Evolutionary conservation across 2,329 filamentous ascomycete genomes (phyloP).

Genomic region (Periconia sp.): DNA sequence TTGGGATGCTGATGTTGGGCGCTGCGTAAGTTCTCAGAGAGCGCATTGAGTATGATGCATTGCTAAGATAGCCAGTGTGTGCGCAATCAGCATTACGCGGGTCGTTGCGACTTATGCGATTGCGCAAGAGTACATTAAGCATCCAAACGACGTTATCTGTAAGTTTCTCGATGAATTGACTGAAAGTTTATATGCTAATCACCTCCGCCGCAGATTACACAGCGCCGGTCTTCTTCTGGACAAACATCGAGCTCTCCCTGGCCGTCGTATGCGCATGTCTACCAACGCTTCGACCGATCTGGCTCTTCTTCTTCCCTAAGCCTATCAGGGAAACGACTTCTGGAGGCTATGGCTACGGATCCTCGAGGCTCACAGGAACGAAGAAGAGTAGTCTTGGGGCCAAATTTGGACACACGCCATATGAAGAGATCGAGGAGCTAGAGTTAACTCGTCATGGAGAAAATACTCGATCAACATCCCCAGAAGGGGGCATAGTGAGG

Average conservation of each 20-base stretch:
- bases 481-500: too few species aligned
- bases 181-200: not conserved
- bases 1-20: constrained; percentile 13
- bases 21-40: constrained; percentile 4
- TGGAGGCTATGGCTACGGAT: too few species aligned
- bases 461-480: too few species aligned
- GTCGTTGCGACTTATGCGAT: constrained; percentile 26
- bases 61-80: constrained; percentile 16
- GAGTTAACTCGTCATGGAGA: too few species aligned
- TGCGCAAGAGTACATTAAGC: constrained; percentile 23
- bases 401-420: too few species aligned
- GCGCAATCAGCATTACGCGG: constrained; percentile 27
- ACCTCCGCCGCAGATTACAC: constrained; percentile 24
- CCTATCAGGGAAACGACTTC: too few species aligned
- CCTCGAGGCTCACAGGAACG: too few species aligned
- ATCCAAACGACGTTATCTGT: constrained; percentile 26
- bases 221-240: constrained; percentile 35
- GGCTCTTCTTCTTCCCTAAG: constrained; percentile 21
- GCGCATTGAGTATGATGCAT: not conserved
- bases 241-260: constrained; percentile 34
- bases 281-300: constrained; percentile 32
- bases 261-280: constrained; percentile 32
- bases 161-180: not conserved
- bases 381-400: too few species aligned
- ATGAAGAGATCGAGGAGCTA: too few species aligned